Evolutionary conservation across 2,329 filamentous ascomycete species (phyloP), one percentile per base, ranked within the genome.

Genomic region (Setomelanomma holmii): DNA sequence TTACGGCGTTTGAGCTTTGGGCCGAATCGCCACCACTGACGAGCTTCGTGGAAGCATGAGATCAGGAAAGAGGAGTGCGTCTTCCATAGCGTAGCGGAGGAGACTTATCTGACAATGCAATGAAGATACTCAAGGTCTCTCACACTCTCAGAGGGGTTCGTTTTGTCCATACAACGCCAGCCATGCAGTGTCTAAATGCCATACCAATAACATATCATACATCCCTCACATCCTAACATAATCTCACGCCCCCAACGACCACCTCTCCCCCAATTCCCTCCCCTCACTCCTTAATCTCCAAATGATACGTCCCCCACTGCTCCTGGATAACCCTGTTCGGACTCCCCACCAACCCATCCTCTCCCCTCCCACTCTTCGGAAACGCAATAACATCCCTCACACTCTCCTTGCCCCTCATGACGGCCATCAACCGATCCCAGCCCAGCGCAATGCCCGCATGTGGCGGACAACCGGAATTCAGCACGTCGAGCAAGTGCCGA

Each of bases 351-450:
- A 96, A 84, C 50, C 86, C 75, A 76, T 99, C 95, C 69, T 96
- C 90, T 0, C 95, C 93, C 71, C 87, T 92, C 55, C 91, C 92
- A 56, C 86, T 93, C 80, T 99, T 99, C 0, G 95, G 96, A 69
- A 99, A 99, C 0, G 93, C 93, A 74, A 99, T 97, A 1, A 99
- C 93, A 77, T 99, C 93, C 53, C 90, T 82, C 3, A 99, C 89
- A 1, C 89, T 92, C 10, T 89, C 82, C 24, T 84, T 88, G 1
- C 88, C 89, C 19, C 89, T 84, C 80, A 99, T 84, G 1, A 96
- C 79, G 0, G 93, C 89, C 34, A 95, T 82, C 42, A 99, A 75
- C 4, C 95, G 83, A 73, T 99, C 95, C 71, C 97, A 96, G 0
- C 95, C 95, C 14, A 99, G 79, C 0, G 95, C 95, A 58, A 99